Evolutionary conservation across 2,329 filamentous ascomycete genomes (phyloP).

Genomic region (Colletotrichum zoysiae): DNA sequence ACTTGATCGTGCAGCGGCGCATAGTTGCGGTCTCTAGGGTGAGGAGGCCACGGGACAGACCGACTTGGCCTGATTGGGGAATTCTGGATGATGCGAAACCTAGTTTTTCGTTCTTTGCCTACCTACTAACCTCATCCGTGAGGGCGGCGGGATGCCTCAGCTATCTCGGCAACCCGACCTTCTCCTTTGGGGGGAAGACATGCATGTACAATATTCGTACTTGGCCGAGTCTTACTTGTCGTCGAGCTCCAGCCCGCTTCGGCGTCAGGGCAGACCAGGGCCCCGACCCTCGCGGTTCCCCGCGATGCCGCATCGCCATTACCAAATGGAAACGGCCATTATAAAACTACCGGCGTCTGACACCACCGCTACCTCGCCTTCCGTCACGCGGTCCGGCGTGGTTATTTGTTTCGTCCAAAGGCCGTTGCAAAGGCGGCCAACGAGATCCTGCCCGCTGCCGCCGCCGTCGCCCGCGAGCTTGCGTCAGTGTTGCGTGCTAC

Average conservation of each 20-base stretch:
- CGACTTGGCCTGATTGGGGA: conserved; percentile 37
- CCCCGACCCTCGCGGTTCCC: conserved; percentile 35
- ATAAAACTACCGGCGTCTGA: conserved; percentile 37
- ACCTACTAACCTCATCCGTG: background rate
- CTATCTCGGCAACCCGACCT: background rate
- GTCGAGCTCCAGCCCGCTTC: background rate
- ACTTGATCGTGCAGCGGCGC: conserved; percentile 42
- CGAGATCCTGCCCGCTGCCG: background rate
- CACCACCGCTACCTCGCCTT: background rate
- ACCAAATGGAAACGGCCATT: conserved; percentile 41
- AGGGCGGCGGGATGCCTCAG: background rate
- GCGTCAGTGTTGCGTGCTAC: conserved; percentile 27
- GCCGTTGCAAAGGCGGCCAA: conserved; percentile 2
- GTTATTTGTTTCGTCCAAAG: conserved; percentile 39
- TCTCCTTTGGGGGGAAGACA: background rate
- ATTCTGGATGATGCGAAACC: conserved; percentile 20
- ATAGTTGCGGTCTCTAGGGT: conserved; percentile 5
- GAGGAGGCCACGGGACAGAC: conserved; percentile 40
- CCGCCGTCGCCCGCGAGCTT: conserved; percentile 15
- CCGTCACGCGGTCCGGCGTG: conserved; percentile 33
- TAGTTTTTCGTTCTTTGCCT: conserved; percentile 6
- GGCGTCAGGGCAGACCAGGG: conserved; percentile 13
- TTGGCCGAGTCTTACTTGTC: background rate
- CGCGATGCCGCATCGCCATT: conserved; percentile 38
- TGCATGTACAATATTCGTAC: background rate